Conservation (phyloP, 2,329 filamentous ascomycete species). For the Claviceps citrina region DNA sequence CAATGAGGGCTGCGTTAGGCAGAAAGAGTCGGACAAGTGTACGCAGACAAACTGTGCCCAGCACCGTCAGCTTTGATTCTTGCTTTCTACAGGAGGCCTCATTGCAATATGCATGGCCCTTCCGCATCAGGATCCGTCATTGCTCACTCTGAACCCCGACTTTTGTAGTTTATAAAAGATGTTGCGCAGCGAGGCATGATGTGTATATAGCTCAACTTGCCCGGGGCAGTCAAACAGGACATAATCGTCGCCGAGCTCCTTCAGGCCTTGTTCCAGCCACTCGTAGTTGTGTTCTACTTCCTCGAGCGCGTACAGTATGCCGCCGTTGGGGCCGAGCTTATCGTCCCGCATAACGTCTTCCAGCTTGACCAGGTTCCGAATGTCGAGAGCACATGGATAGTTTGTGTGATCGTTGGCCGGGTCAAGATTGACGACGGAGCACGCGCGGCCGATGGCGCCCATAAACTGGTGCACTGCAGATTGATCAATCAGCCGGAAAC, state of each 20-base stretch:
- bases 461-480: conserved; percentile 82
- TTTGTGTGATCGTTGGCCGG: conserved; percentile 87
- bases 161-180: conserved; percentile 87
- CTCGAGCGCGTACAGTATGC: conserved; percentile 82
- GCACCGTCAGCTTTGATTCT: conserved; percentile 8
- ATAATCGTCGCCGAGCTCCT: conserved; percentile 75
- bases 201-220: conserved; percentile 93
- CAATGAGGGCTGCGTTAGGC: conserved; percentile 79
- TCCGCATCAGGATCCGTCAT: too few relatives aligned
- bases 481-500: background rate
- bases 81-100: too few relatives aligned
- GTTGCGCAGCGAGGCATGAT: conserved; percentile 80
- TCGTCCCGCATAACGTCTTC: conserved; percentile 94
- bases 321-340: conserved; percentile 79
- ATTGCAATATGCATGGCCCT: too few relatives aligned
- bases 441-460: conserved; percentile 84
- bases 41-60: conserved; percentile 65
- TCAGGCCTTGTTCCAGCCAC: conserved; percentile 73
- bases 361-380: conserved; percentile 72
- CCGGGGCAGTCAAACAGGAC: conserved; percentile 91
- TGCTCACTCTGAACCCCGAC: conserved; percentile 66
- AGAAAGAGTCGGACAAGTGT: conserved; percentile 87
- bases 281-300: conserved; percentile 89
- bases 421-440: conserved; percentile 90
- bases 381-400: conserved; percentile 81